Evolutionary conservation across 2,329 filamentous ascomycete genomes (phyloP).

Genomic region (Helicocarpus griseus): DNA sequence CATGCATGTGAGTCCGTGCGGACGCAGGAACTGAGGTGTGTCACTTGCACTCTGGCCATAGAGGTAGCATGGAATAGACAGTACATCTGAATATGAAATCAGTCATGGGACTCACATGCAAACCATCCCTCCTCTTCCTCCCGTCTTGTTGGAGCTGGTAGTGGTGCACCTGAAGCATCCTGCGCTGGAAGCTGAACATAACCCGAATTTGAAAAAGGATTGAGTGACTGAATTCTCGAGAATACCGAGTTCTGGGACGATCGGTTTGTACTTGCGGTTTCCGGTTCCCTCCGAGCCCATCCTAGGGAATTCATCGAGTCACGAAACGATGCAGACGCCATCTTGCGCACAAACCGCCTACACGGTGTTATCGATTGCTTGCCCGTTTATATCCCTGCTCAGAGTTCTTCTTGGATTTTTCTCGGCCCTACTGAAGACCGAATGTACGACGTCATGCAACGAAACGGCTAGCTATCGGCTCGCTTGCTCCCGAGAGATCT

Average conservation of each 20-base stretch:
- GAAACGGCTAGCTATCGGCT: conserved; percentile 1
- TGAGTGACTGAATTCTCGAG: conserved; percentile 71
- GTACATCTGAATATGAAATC: neutral
- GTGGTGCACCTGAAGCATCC: conserved; percentile 70
- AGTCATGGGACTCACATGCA: conserved; percentile 61
- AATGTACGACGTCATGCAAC: conserved; percentile 1
- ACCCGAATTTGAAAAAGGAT: conserved; percentile 72
- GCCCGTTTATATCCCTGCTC: neutral
- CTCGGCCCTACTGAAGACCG: neutral
- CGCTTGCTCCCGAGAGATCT: conserved; percentile 2
- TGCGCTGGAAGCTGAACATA: conserved; percentile 85
- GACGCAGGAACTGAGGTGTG: conserved; percentile 30
- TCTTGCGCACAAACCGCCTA: conserved; percentile 27
- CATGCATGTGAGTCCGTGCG: conserved; percentile 20
- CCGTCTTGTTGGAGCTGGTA: conserved; percentile 72
- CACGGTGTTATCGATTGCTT: neutral
- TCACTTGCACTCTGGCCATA: conserved; percentile 23
- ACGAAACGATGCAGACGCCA: conserved; percentile 83
- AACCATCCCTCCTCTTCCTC: conserved; percentile 96
- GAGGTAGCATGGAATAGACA: conserved; percentile 1
- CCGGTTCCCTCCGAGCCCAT: conserved; percentile 76
- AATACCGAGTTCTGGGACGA: conserved; percentile 62
- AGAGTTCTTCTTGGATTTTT: neutral
- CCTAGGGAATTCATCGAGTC: conserved; percentile 92
- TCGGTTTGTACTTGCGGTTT: conserved; percentile 60